These are phyloP conservation scores for Macroventuria anomochaeta DNA, from an alignment of 2,329 filamentous ascomycete genomes.

Conservation along the genomic window DNA sequence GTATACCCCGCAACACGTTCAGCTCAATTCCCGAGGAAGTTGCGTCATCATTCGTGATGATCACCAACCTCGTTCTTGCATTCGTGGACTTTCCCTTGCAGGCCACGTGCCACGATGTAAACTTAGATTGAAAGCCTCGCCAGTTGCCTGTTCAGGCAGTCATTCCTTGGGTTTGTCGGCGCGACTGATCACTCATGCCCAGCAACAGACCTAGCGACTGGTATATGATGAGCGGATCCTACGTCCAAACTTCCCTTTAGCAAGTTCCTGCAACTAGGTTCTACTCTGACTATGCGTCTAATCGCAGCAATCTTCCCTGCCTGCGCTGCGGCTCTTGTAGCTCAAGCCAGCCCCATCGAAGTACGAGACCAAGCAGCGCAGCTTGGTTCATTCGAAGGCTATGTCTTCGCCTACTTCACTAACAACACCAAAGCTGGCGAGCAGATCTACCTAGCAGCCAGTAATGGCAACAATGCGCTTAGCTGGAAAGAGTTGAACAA, in stretches of 20 bases:
- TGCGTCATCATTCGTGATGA: conserved; percentile 1
- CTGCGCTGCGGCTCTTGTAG: conserved; percentile 8
- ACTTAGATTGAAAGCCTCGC: conserved; percentile 6
- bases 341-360: conserved; percentile 10
- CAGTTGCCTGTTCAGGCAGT: conserved; percentile 8
- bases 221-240: conserved; percentile 8
- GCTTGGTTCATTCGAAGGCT: conserved; percentile 52
- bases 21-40: neutral
- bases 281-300: conserved; percentile 4
- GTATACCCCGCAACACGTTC: conserved; percentile 6
- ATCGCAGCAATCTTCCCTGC: conserved; percentile 2
- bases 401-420: conserved; percentile 62
- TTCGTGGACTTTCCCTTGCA: neutral
- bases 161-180: conserved; percentile 1
- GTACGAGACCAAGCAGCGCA: conserved; percentile 41
- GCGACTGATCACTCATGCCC: neutral
- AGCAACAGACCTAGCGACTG: neutral
- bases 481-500: conserved; percentile 60
- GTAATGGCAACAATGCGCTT: conserved; percentile 60
- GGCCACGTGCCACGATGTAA: neutral
- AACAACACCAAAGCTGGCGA: conserved; percentile 55
- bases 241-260: neutral
- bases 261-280: neutral
- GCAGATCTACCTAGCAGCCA: conserved; percentile 61
- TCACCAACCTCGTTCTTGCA: conserved; percentile 7